A percentile compares a stretch with the other conserved stretches of the same genome.
Evolutionary conservation across 371 early-diverging fungal species (phyloP).

Genomic region (Entomophthora muscae): DNA sequence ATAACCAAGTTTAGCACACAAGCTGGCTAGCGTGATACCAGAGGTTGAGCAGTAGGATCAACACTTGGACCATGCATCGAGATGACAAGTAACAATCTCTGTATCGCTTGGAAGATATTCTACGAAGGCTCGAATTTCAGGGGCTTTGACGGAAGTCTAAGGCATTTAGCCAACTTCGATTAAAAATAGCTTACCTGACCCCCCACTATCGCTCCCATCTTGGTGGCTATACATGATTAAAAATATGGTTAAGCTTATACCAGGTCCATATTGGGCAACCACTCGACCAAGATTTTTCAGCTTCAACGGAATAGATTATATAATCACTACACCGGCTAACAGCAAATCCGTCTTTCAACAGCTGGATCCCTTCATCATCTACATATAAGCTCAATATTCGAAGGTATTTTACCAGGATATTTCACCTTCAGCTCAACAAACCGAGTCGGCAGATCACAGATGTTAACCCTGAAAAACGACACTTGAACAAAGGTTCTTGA

Average conservation of each 20-base stretch:
- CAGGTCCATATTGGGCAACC: slow-evolving; percentile 67
- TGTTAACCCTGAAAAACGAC: slow-evolving; percentile 65
- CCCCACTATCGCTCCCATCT: slow-evolving; percentile 67
- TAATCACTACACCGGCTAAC: slow-evolving; percentile 72
- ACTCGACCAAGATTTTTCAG: slow-evolving; percentile 66
- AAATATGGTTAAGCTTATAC: slow-evolving; percentile 20
- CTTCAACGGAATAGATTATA: slow-evolving; percentile 89
- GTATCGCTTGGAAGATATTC: slow-evolving; percentile 70
- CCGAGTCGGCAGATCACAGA: slow-evolving; percentile 67
- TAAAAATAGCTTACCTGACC: slow-evolving; percentile 35
- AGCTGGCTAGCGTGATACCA: slow-evolving; percentile 23
- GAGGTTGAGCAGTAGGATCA: slow-evolving; percentile 62
- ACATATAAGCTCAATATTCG: not conserved
- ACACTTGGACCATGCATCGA: slow-evolving; percentile 91
- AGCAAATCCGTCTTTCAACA: slow-evolving; percentile 61
- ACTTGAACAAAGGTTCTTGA: no score
- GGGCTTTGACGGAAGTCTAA: slow-evolving; percentile 85
- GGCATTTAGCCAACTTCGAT: not conserved
- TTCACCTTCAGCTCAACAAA: slow-evolving; percentile 18
- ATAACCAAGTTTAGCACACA: not conserved
- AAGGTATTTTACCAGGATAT: slow-evolving; percentile 1
- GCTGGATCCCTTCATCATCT: slow-evolving; percentile 34
- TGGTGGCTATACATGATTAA: slow-evolving; percentile 38
- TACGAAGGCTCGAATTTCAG: slow-evolving; percentile 80
- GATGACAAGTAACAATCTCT: slow-evolving; percentile 82